Evolutionary conservation across 139 green algal species (phyloP), one percentile per base, ranked within the genome.

Genomic region (Trebouxia sp.): DNA sequence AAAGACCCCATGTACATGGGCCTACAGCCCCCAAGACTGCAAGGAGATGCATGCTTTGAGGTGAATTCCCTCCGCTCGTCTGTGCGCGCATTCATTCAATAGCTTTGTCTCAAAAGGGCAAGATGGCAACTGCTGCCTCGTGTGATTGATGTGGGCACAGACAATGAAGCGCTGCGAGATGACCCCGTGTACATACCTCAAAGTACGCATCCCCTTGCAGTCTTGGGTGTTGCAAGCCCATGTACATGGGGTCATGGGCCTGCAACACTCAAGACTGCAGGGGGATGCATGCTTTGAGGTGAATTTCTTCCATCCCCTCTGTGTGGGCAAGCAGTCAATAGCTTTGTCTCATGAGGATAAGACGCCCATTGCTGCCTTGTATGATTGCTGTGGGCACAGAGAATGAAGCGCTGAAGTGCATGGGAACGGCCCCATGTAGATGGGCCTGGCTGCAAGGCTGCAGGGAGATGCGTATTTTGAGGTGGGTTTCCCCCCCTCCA

Each of bases 301-400:
- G n/a, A n/a, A n/a, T n/a, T n/a, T n/a, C n/a, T n/a, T n/a, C n/a
- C n/a, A n/a, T n/a, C n/a, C n/a, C n/a, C n/a, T n/a, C n/a, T n/a
- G n/a, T n/a, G n/a, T n/a, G n/a, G n/a, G n/a, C n/a, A n/a, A n/a
- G n/a, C n/a, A n/a, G n/a, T n/a, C n/a, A n/a, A n/a, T n/a, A n/a
- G n/a, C n/a, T n/a, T n/a, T n/a, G n/a, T n/a, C n/a, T n/a, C n/a
- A n/a, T n/a, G n/a, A n/a, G n/a, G n/a, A n/a, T n/a, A n/a, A n/a
- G n/a, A n/a, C n/a, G n/a, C n/a, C n/a, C n/a, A n/a, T n/a, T 98
- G 38, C 85, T 98, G 79, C 96, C 96, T 1, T 87, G 92, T 38
- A 86, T 96, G 7, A 86, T 98, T 20, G 95, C 98, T 78, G 94
- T 98, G 50, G 93, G 93, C 24, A 97, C 93, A 51, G 90, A 96